Evolutionary conservation across 2,329 filamentous ascomycete genomes (phyloP), one percentile per base, ranked within the genome.

Genomic region (Thermoascus crustaceus): DNA sequence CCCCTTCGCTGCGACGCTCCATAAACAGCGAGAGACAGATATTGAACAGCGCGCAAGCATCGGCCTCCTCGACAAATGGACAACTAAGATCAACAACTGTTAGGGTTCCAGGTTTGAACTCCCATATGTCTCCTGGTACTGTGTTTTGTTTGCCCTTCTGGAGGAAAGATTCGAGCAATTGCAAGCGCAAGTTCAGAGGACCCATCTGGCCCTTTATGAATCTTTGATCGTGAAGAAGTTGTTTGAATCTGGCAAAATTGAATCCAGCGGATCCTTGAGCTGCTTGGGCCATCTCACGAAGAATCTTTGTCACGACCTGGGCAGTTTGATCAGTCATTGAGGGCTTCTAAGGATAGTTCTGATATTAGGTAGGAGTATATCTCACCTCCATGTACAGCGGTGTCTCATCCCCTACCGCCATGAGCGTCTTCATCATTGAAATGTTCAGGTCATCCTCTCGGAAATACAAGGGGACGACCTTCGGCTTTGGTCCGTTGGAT

Each of bases 51-150:
- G 74, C 67, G 48, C 83, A 89, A 0, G 82, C 82, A 23, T 73
- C 76, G 16, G 78, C 72, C 0, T 75, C 56, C 0, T 78, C 78
- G 4, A 87, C 65, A 44, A 80, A 85, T 0, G 82, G 79, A 50
- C 82, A 85, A 0, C 76, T 83, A 0, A 91, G 62, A 47, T 91
- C 84, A 4, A 87, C 63, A 32, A 85, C 80, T 0, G 75, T 82
- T 0, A 83, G 57, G 7, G 64, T 34, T 9, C 32, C 32, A 4
- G 19, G 19, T 10, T 34, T 17, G 38, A 50, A 50, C 8, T 38
- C 16, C 43, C 45, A 46, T 13, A 36, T 39, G 21, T 35, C 27
- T 26, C 43, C 25, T 13, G 32, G 8, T 8, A 39, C 30, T n/a
- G 4, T 16, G 10, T 37, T 45, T 19, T 32, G 39, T 14, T 32